These are phyloP conservation scores for Pleurotus citrinopileatus DNA, from an alignment of 768 basidiomycete genomes.

Conservation along the genomic window DNA sequence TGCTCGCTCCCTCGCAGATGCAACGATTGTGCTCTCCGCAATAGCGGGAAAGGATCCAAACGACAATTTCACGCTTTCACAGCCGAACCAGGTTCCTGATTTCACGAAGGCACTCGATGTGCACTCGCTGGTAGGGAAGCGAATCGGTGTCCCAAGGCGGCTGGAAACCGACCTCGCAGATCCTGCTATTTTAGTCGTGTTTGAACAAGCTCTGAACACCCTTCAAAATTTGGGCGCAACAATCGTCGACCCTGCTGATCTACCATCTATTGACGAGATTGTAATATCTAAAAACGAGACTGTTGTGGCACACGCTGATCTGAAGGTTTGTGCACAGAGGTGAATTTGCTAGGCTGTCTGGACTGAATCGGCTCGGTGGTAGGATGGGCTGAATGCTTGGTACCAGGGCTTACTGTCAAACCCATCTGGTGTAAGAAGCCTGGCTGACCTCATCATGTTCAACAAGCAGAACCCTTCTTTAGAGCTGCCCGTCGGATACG, in stretches of 20 bases:
- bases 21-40: slow-evolving; percentile 51
- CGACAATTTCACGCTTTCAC: slow-evolving; percentile 52
- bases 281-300: slow-evolving; percentile 72
- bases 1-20: slow-evolving; percentile 49
- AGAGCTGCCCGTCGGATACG: slow-evolving; percentile 40
- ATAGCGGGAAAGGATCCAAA: slow-evolving; percentile 55
- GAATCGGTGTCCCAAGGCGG: slow-evolving; percentile 51
- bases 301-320: slow-evolving; percentile 83
- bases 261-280: slow-evolving; percentile 53
- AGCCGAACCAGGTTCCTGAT: slow-evolving; percentile 51
- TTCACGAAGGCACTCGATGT: slow-evolving; percentile 50
- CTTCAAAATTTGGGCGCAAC: slow-evolving; percentile 42
- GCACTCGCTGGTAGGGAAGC: slow-evolving; percentile 45
- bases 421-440: slow-evolving; percentile 52
- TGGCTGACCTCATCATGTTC: slow-evolving; percentile 59
- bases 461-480: slow-evolving; percentile 48
- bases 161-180: slow-evolving; percentile 32
- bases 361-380: no score
- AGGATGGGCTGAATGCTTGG: background rate
- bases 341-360: no score
- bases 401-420: slow-evolving; percentile 36
- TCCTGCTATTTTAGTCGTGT: slow-evolving; percentile 33
- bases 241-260: slow-evolving; percentile 61
- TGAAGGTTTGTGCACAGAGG: slow-evolving; percentile 60
- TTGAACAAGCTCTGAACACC: slow-evolving; percentile 35